phyloP scores from a whole-genome alignment of 805 yeast genomes.

The Cyberlindnera subsufficiens region DNA sequence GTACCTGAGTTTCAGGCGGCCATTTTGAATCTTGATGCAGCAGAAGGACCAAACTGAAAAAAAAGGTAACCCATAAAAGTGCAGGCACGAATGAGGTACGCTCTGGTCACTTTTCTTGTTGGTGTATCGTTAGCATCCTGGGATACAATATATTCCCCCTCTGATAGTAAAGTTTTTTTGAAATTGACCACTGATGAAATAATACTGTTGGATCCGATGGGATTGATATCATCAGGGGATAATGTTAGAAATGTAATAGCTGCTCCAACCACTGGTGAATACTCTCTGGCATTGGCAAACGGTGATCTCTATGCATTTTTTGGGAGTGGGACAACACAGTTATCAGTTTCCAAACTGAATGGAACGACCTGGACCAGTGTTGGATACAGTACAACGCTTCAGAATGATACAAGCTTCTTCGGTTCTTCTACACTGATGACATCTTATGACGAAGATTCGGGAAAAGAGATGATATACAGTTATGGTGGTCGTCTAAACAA shows the following conservation, averaged over 20 bases:
- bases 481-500: constrained; percentile 42
- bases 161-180: constrained; percentile 12
- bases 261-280: constrained; percentile 17
- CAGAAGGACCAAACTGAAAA: too few species aligned
- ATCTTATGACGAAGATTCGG: constrained; percentile 26
- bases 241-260: constrained; percentile 1
- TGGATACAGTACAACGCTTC: constrained; percentile 11
- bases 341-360: too few species aligned
- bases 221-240: constrained; percentile 2
- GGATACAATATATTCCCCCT: constrained; percentile 19
- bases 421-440: constrained; percentile 36
- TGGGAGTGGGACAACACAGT: too few species aligned
- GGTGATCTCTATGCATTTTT: constrained; percentile 18
- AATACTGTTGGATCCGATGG: constrained; percentile 8
- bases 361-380: constrained; percentile 12
- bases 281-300: constrained; percentile 18
- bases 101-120: too few species aligned
- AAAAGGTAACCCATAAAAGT: too few species aligned
- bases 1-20: too few species aligned
- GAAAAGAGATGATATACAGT: constrained; percentile 37
- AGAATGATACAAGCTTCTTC: constrained; percentile 6
- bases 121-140: constrained; percentile 1
- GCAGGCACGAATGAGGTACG: too few species aligned
- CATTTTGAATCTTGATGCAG: too few species aligned
- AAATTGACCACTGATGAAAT: constrained; percentile 18